Evolutionary conservation across 2,329 filamentous ascomycete genomes (phyloP), one percentile per base, ranked within the genome.

Genomic region (Pestalotiopsis sp.): DNA sequence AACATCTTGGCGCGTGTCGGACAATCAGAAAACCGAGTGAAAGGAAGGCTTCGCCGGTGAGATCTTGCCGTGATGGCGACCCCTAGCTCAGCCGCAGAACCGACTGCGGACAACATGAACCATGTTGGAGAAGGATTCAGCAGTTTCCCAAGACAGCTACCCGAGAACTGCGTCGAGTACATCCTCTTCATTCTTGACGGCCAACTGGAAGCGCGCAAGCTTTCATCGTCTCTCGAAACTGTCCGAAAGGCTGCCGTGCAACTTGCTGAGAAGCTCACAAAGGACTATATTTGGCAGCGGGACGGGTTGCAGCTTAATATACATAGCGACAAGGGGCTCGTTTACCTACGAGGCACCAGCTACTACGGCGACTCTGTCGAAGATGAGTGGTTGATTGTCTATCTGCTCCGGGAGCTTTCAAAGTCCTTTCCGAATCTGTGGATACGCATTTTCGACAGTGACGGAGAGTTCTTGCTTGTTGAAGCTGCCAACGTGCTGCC

Each of bases 341-440:
- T 84, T n/a, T 90, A 91, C 71, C 86, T 99, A 5, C 87, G 89
- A 71, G 95, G 95, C 23, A 84, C 86, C 65, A 96, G 94, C 0
- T 93, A 95, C 78, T 98, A 94, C 76, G 95, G 95, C 9, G 97
- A 99, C 80, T 96, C 94, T 0, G 91, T 98, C 4, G 95, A 97
- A 76, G 96, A 99, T 75, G 97, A 99, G 83, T 99, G 96, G 97
- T 87, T 98, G 5, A 91, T 98, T 69, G 95, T 98, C 23, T 97
- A 95, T 81, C 83, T 98, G 4, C 84, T 99, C 38, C 90, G 93
- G 59, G 92, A 97, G 80, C 82, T 98, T 74, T 95, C 91, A 74
- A 92, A 86, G 73, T 85, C 87, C 49, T 93, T 93, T 74, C 84
- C 89, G 4, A 86, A 92, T 69, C 84, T 94, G 7, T 99, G 95